A percentile compares a stretch with the other conserved stretches of the same genome.
phyloP scores from a whole-genome alignment of 1,284 basidiomycete species.

The Mycena sp. region DNA sequence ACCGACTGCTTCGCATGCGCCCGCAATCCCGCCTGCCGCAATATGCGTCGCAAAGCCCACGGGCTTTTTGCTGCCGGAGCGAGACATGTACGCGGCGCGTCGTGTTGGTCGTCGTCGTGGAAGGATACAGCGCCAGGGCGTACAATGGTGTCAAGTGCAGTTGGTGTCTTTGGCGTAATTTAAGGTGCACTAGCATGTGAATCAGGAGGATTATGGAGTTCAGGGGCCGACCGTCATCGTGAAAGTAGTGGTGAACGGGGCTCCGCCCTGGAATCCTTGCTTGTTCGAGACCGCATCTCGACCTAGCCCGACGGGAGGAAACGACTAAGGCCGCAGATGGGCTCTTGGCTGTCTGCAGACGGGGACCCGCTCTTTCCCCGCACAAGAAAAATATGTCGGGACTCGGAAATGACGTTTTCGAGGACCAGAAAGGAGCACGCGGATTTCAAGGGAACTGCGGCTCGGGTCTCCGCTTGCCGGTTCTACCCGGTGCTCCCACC shows the following conservation, averaged over 20 bases:
- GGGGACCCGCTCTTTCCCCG: conserved; percentile 5
- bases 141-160: no score
- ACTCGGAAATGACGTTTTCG: neutral
- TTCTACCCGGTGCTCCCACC: no score
- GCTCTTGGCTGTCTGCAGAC: neutral
- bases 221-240: neutral
- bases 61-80: conserved; percentile 70
- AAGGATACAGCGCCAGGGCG: no score
- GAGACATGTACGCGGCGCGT: no score
- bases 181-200: conserved; percentile 8
- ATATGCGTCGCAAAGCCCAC: conserved; percentile 90
- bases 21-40: conserved; percentile 91
- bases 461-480: no score
- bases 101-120: no score
- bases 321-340: conserved; percentile 12
- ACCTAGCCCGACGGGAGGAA: no score
- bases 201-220: conserved; percentile 2
- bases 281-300: no score
- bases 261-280: no score
- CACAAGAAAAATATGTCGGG: neutral
- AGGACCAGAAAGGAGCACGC: no score
- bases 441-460: conserved; percentile 6
- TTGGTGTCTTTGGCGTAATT: no score
- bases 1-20: conserved; percentile 90
- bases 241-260: neutral